phyloP scores from a whole-genome alignment of 345 rosid genomes.

The Eutrema yunnanense region DNA sequence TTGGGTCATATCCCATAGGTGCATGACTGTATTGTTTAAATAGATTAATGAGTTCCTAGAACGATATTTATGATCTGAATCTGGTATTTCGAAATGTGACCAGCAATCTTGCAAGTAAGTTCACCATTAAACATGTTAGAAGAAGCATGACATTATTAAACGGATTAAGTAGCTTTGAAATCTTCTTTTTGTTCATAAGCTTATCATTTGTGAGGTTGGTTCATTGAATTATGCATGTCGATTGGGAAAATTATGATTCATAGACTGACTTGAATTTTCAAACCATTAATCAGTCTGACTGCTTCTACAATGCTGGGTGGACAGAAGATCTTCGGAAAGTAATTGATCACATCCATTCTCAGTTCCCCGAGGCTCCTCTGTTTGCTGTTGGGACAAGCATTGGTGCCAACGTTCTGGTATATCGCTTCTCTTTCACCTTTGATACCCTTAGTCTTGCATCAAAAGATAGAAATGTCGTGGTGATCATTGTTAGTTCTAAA shows the following conservation, averaged over 20 bases:
- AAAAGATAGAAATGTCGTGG: neutral
- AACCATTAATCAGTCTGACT: conserved; percentile 56
- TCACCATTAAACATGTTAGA: neutral
- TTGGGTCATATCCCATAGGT: neutral
- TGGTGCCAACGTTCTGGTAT: conserved; percentile 87
- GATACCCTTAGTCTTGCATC: neutral
- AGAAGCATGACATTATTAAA: neutral
- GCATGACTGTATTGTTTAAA: neutral
- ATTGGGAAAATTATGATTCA: neutral
- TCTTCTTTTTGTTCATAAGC: neutral
- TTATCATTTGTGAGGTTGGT: neutral
- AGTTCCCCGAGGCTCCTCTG: conserved; percentile 72
- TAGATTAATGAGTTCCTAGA: neutral
- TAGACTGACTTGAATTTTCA: neutral
- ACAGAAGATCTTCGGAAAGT: conserved; percentile 72
- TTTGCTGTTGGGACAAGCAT: conserved; percentile 88
- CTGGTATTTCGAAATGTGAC: neutral
- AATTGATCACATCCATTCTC: conserved; percentile 50
- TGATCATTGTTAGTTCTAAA: neutral
- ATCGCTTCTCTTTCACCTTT: neutral
- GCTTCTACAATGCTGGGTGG: conserved; percentile 93
- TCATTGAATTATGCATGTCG: neutral
- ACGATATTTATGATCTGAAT: neutral
- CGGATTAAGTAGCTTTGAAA: neutral
- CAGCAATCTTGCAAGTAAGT: neutral